phyloP scores from a whole-genome alignment of 495 filamentous ascomycete genomes.

The Sordaria brevicollis region DNA sequence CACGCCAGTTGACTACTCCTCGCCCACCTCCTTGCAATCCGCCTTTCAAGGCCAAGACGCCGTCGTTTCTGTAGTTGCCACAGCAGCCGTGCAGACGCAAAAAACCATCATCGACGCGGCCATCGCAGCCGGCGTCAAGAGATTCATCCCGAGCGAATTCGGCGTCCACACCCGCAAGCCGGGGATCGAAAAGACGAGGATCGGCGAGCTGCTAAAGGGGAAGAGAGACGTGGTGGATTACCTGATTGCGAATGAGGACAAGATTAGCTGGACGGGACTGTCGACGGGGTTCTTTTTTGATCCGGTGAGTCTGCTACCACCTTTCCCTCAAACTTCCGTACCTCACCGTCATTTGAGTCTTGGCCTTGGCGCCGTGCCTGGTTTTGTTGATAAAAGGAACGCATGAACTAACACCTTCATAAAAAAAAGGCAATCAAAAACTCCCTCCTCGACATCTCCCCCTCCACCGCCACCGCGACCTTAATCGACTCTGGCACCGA shows the following conservation, averaged over 20 bases:
- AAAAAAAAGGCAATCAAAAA: constrained; percentile 29
- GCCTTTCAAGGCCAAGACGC: constrained; percentile 47
- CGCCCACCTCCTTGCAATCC: constrained; percentile 36
- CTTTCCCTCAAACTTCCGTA: no score
- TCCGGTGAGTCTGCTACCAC: constrained; percentile 27
- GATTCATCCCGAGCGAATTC: constrained; percentile 57
- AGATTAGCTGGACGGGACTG: constrained; percentile 41
- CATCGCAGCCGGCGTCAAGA: constrained; percentile 45
- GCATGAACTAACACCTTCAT: no score
- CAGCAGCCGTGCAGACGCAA: constrained; percentile 28
- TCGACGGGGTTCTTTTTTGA: constrained; percentile 43
- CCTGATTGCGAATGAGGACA: constrained; percentile 24
- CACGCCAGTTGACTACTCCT: constrained; percentile 45
- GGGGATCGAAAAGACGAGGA: constrained; percentile 12
- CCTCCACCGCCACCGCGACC: constrained; percentile 29
- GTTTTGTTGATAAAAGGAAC: background rate
- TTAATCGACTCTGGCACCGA: constrained; percentile 47
- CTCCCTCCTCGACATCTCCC: no score
- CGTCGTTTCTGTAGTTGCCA: constrained; percentile 41
- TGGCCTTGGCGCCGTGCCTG: no score
- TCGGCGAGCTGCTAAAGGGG: constrained; percentile 33
- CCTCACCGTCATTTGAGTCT: no score
- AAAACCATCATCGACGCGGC: constrained; percentile 48
- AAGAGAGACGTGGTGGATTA: constrained; percentile 43
- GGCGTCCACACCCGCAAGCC: constrained; percentile 38